Conservation (phyloP, 2,329 filamentous ascomycete genomes). For the Rhinocladiella mackenziei region DNA sequence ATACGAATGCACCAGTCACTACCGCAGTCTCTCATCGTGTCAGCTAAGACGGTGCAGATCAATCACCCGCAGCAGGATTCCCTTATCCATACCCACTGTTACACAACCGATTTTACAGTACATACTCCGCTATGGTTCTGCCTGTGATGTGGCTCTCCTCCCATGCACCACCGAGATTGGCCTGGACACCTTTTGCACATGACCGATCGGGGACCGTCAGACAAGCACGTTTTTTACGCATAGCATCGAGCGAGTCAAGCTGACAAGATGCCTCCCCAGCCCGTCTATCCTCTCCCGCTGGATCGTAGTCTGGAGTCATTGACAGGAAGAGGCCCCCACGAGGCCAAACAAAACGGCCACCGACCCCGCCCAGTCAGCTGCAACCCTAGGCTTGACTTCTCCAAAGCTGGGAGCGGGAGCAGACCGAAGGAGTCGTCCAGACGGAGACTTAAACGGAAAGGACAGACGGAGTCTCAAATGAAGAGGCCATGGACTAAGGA, state of each 20-base stretch:
- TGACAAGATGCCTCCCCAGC: too few species aligned
- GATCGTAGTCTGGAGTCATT: neutral
- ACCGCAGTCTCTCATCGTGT: conserved; percentile 3
- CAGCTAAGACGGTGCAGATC: conserved; percentile 1
- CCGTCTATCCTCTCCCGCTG: conserved; percentile 4
- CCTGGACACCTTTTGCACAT: conserved; percentile 7
- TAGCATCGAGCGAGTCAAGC: conserved; percentile 8
- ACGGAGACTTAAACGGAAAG: conserved; percentile 8
- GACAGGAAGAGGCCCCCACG: conserved; percentile 5
- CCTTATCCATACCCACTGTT: neutral
- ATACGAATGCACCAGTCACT: conserved; percentile 11
- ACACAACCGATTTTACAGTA: neutral
- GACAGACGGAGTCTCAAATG: too few species aligned
- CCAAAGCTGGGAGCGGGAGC: conserved; percentile 16
- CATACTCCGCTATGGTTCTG: too few species aligned
- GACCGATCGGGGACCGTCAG: conserved; percentile 9
- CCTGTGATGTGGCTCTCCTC: conserved; percentile 17
- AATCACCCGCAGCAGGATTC: neutral
- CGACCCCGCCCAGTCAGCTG: conserved; percentile 9
- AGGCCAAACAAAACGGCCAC: conserved; percentile 4
- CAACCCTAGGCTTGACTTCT: conserved; percentile 8
- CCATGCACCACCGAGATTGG: conserved; percentile 17
- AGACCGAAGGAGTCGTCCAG: conserved; percentile 11
- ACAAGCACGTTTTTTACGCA: neutral
- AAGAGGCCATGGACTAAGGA: too few species aligned